Conservation (phyloP, 352 stramenopile genomes). For the Aphanomyces invadans region DNA sequence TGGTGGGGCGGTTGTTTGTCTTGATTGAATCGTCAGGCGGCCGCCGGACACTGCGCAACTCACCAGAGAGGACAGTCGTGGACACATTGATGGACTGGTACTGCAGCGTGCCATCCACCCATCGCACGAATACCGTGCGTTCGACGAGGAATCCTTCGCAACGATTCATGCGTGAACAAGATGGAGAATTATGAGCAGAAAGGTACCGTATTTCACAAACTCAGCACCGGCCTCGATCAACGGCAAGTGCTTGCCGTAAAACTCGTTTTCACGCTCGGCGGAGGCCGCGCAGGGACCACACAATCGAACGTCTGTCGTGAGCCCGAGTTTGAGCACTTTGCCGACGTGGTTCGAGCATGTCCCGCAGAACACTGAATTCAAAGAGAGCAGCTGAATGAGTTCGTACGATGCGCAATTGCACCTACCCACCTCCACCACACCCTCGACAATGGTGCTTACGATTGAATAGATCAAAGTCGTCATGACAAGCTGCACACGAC, state of each 20-base stretch:
- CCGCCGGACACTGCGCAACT: no score
- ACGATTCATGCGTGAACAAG: not conserved
- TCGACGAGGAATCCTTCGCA: constrained; percentile 14
- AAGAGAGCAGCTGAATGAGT: no score
- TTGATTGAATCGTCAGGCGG: no score
- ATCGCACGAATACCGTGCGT: constrained; percentile 8
- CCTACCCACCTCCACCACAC: constrained; percentile 7
- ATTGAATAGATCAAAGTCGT: constrained; percentile 21
- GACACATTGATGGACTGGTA: constrained; percentile 14
- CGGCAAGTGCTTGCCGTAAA: constrained; percentile 12
- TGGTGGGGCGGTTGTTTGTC: no score
- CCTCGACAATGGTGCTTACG: constrained; percentile 22
- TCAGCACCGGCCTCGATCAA: not conserved
- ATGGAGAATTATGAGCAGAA: not conserved
- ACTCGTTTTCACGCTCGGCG: constrained; percentile 8
- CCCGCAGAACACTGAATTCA: constrained; percentile 20
- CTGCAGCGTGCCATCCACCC: constrained; percentile 10
- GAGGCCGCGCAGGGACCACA: not conserved
- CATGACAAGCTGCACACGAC: constrained; percentile 11
- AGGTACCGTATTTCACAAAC: constrained; percentile 22
- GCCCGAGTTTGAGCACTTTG: constrained; percentile 5
- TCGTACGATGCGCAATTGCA: no score
- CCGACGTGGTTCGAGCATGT: constrained; percentile 2
- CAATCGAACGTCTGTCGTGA: constrained; percentile 13
- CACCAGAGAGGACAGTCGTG: not conserved